Evolutionary conservation across 2,329 filamentous ascomycete species (phyloP), one percentile per base, ranked within the genome.

Genomic region (Ceratocystis papillata): DNA sequence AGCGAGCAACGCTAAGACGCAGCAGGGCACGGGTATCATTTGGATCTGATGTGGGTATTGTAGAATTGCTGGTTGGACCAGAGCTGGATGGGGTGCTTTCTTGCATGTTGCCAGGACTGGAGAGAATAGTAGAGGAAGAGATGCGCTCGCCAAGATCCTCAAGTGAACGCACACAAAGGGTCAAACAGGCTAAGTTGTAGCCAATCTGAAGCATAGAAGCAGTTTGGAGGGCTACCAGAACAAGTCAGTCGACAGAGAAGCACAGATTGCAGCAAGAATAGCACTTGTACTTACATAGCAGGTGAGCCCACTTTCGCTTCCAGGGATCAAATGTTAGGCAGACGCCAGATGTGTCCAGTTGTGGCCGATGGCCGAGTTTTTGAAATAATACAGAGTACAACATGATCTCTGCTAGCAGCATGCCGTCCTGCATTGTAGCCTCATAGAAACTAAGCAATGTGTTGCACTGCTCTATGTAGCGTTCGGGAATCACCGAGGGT

Each of bases 401-500:
- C 61, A 73, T 71, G 22, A 77, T 75, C 63, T 77, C 76, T 1
- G 76, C 76, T 7, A 76, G 72, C 0, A 77, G 70, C 74, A 77
- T 76, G 1, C 73, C 74, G 41, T 77, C 76, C 41, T 75, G 74
- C 71, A 77, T 76, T 2, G 76, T 76, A 2, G 75, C 74, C 57
- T 76, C 73, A 59, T 76, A 75, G 65, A 77, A 77, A 61, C 72
- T 76, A 12, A 77, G 73, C 3, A 77, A 68, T 44, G 74, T 73
- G 28, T 76, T 74, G 48, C 76, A 77, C 62, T 77, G 76, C 17
- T 74, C 71, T n/a, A 77, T 70, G 61, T 77, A 77, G 4, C 72
- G 70, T 1, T 67, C 69, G 1, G 76, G 75, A 22, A 77, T 73
- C 20, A 75, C 74, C 0, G 76, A 75, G 3, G 75, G 75, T 20